Evolutionary conservation across 2,329 filamentous ascomycete genomes (phyloP).

Genomic region (Gremmenia infestans): DNA sequence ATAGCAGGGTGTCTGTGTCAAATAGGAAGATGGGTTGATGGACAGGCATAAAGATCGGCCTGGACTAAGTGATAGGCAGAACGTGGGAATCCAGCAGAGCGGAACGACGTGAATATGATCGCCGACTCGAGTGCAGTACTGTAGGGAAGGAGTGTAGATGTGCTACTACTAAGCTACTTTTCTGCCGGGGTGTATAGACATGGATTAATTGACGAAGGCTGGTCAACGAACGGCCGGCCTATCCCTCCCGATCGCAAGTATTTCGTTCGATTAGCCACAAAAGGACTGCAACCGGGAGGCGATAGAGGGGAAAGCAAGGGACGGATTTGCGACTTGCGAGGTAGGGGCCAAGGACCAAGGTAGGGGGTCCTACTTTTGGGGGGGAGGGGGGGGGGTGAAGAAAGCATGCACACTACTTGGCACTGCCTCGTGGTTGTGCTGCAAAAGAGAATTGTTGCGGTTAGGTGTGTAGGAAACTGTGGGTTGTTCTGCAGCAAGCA

Average conservation of each 20-base stretch:
- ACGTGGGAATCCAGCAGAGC: constrained; percentile 9
- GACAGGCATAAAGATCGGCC: not conserved
- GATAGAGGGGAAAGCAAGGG: not conserved
- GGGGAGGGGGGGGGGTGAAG: too few species aligned
- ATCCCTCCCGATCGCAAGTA: not conserved
- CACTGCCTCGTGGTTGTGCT: too few species aligned
- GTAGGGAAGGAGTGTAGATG: not conserved
- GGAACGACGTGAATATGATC: not conserved
- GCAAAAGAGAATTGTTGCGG: too few species aligned
- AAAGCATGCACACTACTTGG: too few species aligned
- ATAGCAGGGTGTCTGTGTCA: not conserved
- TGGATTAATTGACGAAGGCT: not conserved
- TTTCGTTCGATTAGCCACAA: not conserved
- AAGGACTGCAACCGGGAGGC: not conserved
- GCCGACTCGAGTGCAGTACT: not conserved
- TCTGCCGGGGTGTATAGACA: not conserved
- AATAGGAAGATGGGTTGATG: constrained; percentile 1
- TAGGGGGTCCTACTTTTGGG: too few species aligned
- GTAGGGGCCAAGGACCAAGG: too few species aligned
- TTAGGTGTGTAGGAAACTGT: too few species aligned
- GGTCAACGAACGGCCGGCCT: not conserved
- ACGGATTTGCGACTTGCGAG: too few species aligned
- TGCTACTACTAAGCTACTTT: not conserved
- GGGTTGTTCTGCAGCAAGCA: too few species aligned
- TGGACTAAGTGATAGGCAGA: not conserved